phyloP scores from a whole-genome alignment of 305 asterid genomes.

The Rubia peregrina region DNA sequence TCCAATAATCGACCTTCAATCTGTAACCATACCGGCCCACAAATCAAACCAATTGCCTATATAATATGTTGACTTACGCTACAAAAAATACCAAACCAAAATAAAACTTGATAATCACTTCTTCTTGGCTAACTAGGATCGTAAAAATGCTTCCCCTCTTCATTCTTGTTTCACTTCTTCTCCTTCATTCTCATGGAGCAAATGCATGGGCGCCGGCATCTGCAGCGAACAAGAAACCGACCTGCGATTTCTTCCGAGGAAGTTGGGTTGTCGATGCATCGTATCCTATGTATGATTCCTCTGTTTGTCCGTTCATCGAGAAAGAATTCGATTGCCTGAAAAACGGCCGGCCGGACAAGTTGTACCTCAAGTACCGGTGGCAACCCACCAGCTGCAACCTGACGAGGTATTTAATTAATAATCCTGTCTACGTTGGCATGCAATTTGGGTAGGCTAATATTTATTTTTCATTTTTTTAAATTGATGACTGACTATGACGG shows the following conservation, averaged over 20 bases:
- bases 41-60: neutral
- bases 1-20: neutral
- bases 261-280: constrained; percentile 23
- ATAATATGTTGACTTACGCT: neutral
- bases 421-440: neutral
- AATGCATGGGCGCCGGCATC: neutral
- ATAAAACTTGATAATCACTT: neutral
- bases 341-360: constrained; percentile 26
- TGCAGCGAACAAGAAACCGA: neutral
- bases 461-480: too few species aligned
- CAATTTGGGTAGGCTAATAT: too few species aligned
- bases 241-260: constrained; percentile 20
- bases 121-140: neutral
- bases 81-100: neutral
- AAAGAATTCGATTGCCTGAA: constrained; percentile 21
- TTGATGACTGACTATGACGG: too few species aligned
- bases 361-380: constrained; percentile 21
- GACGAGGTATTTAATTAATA: neutral
- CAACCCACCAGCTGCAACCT: constrained; percentile 20
- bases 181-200: constrained; percentile 2
- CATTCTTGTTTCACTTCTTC: neutral
- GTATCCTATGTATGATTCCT: constrained; percentile 21
- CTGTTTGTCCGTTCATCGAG: constrained; percentile 23
- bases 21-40: neutral
- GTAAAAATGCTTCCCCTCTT: neutral